These are phyloP conservation scores for Durotheca rogersii DNA, from an alignment of 495 filamentous ascomycete species.

Conservation along the genomic window DNA sequence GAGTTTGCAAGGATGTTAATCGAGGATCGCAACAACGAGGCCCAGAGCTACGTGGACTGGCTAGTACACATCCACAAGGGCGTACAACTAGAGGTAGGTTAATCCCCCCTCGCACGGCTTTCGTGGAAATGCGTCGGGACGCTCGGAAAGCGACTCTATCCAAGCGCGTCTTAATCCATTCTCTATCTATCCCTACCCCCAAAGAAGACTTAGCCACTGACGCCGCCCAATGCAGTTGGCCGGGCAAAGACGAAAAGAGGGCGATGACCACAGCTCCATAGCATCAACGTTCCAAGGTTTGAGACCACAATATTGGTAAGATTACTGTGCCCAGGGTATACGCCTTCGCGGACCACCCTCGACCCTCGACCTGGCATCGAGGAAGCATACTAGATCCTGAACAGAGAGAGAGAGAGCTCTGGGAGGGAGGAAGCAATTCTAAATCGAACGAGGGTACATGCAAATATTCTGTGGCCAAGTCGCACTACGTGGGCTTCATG, in stretches of 20 bases:
- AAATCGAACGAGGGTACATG: conserved; percentile 4
- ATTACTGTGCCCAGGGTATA: not conserved
- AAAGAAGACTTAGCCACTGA: conserved; percentile 10
- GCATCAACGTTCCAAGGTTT: conserved; percentile 34
- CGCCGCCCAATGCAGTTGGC: conserved; percentile 19
- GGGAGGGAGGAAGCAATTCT: conserved; percentile 1
- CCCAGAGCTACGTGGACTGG: conserved; percentile 98
- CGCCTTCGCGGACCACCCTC: conserved; percentile 5
- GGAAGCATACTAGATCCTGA: conserved; percentile 15
- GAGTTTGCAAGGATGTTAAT: conserved; percentile 90
- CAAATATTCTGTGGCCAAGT: not conserved
- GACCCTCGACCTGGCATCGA: conserved; percentile 11
- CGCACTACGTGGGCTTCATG: conserved; percentile 19
- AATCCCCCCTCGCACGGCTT: not conserved
- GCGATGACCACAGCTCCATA: conserved; percentile 31
- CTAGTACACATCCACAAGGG: conserved; percentile 91
- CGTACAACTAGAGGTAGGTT: conserved; percentile 80
- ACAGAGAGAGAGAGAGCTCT: conserved; percentile 1
- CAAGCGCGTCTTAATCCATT: not conserved
- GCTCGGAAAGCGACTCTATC: conserved; percentile 1
- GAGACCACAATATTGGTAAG: conserved; percentile 38
- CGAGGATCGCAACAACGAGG: conserved; percentile 96
- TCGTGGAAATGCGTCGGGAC: conserved; percentile 4
- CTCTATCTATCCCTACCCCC: not conserved
- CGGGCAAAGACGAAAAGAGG: conserved; percentile 31